These are phyloP conservation scores for Camellia lanceoleosa DNA, from an alignment of 148 eudicot species.

Conservation along the genomic window DNA sequence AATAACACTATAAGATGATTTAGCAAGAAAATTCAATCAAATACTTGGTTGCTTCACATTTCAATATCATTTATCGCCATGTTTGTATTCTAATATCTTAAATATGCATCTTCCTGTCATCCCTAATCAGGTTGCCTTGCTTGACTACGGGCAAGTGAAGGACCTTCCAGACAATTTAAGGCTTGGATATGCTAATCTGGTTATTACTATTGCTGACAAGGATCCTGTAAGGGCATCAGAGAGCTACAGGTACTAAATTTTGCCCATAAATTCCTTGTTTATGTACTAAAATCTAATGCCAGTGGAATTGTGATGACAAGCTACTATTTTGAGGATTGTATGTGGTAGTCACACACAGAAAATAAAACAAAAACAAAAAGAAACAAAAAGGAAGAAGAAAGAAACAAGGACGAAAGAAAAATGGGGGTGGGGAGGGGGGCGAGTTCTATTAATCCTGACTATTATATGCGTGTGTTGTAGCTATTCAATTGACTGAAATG, in stretches of 20 bases:
- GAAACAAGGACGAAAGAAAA: background rate
- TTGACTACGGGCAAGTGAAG: slow-evolving; percentile 99
- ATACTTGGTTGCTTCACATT: background rate
- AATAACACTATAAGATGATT: background rate
- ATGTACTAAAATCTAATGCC: background rate
- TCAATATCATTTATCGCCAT: background rate
- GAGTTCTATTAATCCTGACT: background rate
- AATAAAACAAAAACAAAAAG: background rate
- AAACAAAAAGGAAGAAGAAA: background rate
- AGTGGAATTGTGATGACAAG: background rate
- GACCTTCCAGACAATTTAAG: slow-evolving; percentile 84
- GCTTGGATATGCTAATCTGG: slow-evolving; percentile 88
- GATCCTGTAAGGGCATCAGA: slow-evolving; percentile 68
- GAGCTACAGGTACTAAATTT: slow-evolving; percentile 59
- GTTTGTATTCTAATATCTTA: background rate
- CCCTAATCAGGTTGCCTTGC: slow-evolving; percentile 72
- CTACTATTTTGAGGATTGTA: background rate
- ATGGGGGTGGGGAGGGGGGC: background rate
- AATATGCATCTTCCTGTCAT: background rate
- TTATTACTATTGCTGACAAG: slow-evolving; percentile 88
- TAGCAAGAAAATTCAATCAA: background rate
- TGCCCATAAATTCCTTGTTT: background rate
- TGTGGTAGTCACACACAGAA: background rate
- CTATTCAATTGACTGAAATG: background rate
- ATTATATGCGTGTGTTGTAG: background rate